Base-by-base conservation (phyloP, 768 basidiomycete species). In the Tylopilus subfusipes region DNA sequence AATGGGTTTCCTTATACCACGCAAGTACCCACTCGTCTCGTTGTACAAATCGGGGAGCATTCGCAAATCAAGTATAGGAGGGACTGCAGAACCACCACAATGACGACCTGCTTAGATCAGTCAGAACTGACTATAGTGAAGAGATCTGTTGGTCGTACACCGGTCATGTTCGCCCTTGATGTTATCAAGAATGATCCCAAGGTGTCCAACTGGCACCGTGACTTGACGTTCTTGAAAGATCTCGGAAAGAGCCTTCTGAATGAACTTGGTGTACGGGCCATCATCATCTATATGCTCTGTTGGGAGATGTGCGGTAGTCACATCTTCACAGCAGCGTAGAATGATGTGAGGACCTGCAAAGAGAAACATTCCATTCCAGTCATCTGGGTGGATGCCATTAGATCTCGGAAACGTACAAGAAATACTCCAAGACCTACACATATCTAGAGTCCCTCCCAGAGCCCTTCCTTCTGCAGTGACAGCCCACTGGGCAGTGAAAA, bases 261-360 rank as follows among this genome's bases (percentile, higher is more conserved):
- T 10, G 29, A 56, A 51, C 14, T 21, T 3, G 14, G 14, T 27
- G 34, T 50, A 24, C 8, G 48, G 43, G 9, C 55, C 51, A 21
- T 54, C 24, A 29, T 56, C 53, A 11, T 18, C 21, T 7, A 47
- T 18, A 21, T 50, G 22, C 33, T 12, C 39, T 10, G 6, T 48
- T 3, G 45, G 54, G 13, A 58, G 31, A 34, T 49, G 34, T 2
- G 5, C 2, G 1, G n/a, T 8, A 5, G 43, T 50, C 19, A 7
- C 45, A 5, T 58, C 55, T 38, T 56, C 44, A 27, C 46, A 30
- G 27, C 56, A 58, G 12, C 44, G 49, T 31, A 58, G 45, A 31
- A 58, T 16, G 19, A 31, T 5, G n/a, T 51, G 54, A 10, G 57
- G 57, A n/a, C 53, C 55, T 19, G 57, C 54, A 51, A 56, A 56